Base-by-base conservation (phyloP, 2,329 filamentous ascomycete genomes). In the Huntiella moniliformis region DNA sequence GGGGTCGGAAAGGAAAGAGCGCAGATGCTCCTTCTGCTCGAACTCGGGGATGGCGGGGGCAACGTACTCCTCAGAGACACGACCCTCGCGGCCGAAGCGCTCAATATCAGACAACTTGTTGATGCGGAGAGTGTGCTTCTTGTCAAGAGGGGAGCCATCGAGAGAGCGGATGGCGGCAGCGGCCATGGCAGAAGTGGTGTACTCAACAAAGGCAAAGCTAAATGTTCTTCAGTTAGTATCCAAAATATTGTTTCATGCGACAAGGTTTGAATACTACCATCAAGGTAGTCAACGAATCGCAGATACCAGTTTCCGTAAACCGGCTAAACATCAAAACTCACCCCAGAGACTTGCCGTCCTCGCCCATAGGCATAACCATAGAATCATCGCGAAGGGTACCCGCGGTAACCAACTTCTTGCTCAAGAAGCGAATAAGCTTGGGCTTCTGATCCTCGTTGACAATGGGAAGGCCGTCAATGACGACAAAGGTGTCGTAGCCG, bases 51-150 rank as follows among this genome's bases (percentile, higher is more conserved):
- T 80, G 55, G 79, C 67, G 45, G 91, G 91, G 42, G 80, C 68
- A 50, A 75, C 73, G 66, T 95, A 98, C 55, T 87, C 79, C 58
- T 98, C 91, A 54, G 94, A 82, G 56, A 98, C 74, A 54, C 86
- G 79, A 54, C 91, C 91, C 67, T 96, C 91, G 52, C 86, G 77
- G 52, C 91, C 91, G 62, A 84, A 98, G 54, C 91, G 82, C 61
- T 98, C 91, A 58, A 98, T 87, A 60, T 98, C 91, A 56, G 87
- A 95, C 56, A 98, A 73, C 67, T 98, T 98, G 77, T 98, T 98
- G 56, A 98, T 87, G 52, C 80, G 74, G 56, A 98, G 76, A 44
- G 76, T 94, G 71, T 98, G 87, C 67, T 80, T 95, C 74, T 92
- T 96, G 68, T 98, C 91, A 57, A 98, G 81, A 38, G 88, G 75